These are phyloP conservation scores for Yamadazyma epiphylla DNA, from an alignment of 1,139 yeast genomes.

Conservation along the genomic window DNA sequence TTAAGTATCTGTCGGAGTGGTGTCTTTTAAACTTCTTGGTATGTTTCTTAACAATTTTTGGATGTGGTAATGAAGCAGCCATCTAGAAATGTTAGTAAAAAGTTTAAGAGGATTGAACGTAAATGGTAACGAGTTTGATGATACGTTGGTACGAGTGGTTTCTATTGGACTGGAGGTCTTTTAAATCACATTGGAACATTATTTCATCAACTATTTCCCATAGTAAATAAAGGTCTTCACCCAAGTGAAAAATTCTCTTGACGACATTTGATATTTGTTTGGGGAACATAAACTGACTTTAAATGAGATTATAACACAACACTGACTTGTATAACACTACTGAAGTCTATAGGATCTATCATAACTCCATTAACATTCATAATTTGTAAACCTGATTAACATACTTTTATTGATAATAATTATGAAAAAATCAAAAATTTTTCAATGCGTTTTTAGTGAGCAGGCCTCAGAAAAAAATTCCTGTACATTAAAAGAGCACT, in stretches of 20 bases:
- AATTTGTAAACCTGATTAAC: slow-evolving; percentile 1
- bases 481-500: background rate
- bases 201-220: too few species aligned
- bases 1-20: slow-evolving; percentile 99
- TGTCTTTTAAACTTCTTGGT: slow-evolving; percentile 99
- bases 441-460: slow-evolving; percentile 1
- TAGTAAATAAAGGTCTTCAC: too few species aligned
- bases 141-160: too few species aligned
- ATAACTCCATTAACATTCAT: background rate
- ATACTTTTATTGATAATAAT: slow-evolving; percentile 2
- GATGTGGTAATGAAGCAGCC: slow-evolving; percentile 99
- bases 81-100: slow-evolving; percentile 29
- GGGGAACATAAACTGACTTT: too few species aligned
- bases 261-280: too few species aligned
- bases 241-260: too few species aligned
- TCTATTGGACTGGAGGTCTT: too few species aligned
- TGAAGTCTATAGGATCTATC: too few species aligned
- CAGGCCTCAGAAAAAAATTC: background rate
- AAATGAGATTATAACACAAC: too few species aligned
- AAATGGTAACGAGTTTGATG: too few species aligned
- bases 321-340: too few species aligned
- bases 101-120: background rate
- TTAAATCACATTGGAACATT: too few species aligned
- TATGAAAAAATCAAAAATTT: slow-evolving; percentile 3
- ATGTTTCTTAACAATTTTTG: slow-evolving; percentile 99